Percentiles rank a stretch among this genome's conserved stretches.
Conservation (phyloP, 1,139 yeast genomes). For the Yamadazyma diospyri region DNA sequence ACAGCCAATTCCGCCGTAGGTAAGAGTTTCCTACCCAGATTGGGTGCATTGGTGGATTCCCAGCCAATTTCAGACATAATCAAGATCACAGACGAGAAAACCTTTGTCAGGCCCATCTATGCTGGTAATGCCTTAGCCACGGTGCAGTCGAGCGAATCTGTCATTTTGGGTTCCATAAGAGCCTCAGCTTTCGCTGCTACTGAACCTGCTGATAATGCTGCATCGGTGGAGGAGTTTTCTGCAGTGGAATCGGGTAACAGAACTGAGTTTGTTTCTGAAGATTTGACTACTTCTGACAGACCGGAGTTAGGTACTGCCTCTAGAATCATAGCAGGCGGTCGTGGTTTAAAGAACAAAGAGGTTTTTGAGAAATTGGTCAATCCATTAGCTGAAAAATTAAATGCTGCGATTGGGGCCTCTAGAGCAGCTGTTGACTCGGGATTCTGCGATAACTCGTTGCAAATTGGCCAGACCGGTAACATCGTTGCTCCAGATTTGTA, state of each 20-base stretch:
- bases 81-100: constrained; percentile 59
- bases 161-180: constrained; percentile 72
- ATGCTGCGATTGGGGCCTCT: constrained; percentile 96
- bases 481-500: constrained; percentile 96
- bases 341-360: constrained; percentile 89
- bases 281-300: constrained; percentile 72
- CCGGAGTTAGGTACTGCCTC: constrained; percentile 88
- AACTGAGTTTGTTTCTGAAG: constrained; percentile 66
- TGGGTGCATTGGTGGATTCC: constrained; percentile 78
- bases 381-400: constrained; percentile 81
- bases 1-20: constrained; percentile 85
- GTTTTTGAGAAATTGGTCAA: constrained; percentile 72
- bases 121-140: constrained; percentile 94
- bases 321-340: constrained; percentile 85
- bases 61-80: constrained; percentile 87
- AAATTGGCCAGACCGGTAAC: constrained; percentile 97
- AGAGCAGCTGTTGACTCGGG: constrained; percentile 98
- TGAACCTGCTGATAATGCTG: constrained; percentile 30
- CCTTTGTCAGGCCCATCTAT: constrained; percentile 89
- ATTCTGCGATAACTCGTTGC: constrained; percentile 93
- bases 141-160: constrained; percentile 64
- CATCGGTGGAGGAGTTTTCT: constrained; percentile 50
- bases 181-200: constrained; percentile 79
- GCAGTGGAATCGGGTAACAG: constrained; percentile 32
- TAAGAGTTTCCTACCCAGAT: constrained; percentile 80